Conservation (phyloP, 2,329 filamentous ascomycete genomes). For the Tolypocladium sp. region DNA sequence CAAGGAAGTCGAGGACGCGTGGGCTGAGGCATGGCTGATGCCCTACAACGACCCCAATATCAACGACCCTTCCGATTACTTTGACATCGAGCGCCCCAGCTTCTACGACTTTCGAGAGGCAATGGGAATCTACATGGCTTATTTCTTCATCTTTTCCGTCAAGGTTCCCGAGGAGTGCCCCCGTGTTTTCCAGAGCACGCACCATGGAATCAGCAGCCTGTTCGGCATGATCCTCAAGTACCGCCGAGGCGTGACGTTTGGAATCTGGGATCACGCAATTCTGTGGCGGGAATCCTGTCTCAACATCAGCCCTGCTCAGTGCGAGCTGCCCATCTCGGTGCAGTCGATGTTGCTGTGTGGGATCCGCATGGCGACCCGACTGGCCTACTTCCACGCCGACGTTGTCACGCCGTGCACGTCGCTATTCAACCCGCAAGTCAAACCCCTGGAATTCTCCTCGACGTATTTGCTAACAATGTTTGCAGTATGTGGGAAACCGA, state of each 20-base stretch:
- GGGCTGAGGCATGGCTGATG: conserved; percentile 38
- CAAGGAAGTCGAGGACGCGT: conserved; percentile 34
- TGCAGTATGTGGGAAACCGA: conserved; percentile 48
- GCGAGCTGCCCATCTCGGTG: conserved; percentile 37
- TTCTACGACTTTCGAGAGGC: conserved; percentile 24
- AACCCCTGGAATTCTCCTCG: not conserved
- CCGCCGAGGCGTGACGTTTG: conserved; percentile 48
- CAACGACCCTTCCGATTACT: conserved; percentile 17
- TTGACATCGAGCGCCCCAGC: conserved; percentile 23
- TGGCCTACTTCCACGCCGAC: conserved; percentile 45
- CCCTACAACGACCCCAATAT: conserved; percentile 32
- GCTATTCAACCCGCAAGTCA: conserved; percentile 46
- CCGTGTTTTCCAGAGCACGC: conserved; percentile 53
- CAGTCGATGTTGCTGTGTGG: conserved; percentile 36
- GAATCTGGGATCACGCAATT: conserved; percentile 57
- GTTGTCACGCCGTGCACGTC: conserved; percentile 47
- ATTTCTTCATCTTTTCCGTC: conserved; percentile 48
- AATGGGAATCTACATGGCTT: conserved; percentile 29
- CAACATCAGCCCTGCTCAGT: conserved; percentile 38
- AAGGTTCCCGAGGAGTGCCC: conserved; percentile 47
- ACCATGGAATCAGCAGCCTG: conserved; percentile 51
- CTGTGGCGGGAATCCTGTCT: conserved; percentile 49
- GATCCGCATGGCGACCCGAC: conserved; percentile 35
- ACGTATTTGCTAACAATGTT: not conserved
- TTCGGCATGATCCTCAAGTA: conserved; percentile 55